Evolutionary conservation across 2,329 filamentous ascomycete genomes (phyloP), one percentile per base, ranked within the genome.

Genomic region (Chaetoscypha palmicola): DNA sequence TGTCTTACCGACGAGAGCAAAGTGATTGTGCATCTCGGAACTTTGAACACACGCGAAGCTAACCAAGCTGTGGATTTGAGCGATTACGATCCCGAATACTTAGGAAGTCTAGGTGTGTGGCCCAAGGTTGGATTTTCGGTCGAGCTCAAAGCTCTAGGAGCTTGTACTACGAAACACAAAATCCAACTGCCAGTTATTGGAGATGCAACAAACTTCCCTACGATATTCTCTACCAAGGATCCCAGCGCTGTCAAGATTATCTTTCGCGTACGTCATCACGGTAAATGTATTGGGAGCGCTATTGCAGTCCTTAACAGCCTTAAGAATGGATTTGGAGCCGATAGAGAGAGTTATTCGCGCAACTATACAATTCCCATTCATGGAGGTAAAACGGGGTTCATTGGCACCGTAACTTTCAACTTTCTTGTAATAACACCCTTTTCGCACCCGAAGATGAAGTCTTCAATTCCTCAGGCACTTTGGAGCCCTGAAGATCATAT

Each of bases 341-440:
- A 32, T 4, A n/a, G 42, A 28, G 42, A 48, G 21, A 48, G 46
- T 23, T 32, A 45, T 16, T 19, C 38, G 26, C 33, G 46, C 20
- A 40, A 48, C 20, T 45, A 45, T 22, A 45, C 46, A 11, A 39
- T 48, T 17, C 46, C 42, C 17, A 23, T 48, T 32, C 38, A 45
- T 20, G 38, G 21, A 35, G 20, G 19, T n/a, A 30, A 28, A 3
- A 14, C 43, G 23, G 41, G 42, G 12, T 33, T 20, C 35, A 42
- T 48, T 24, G 46, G 46, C 2, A 36, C 35, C 9, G 37, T 48
- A 14, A 45, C 46, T 23, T 48, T 48, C 33, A 33, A 43, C 30
- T 48, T 48, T 36, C 33, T 48, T 5, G 23, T 48, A 4, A 26
- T 43, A 11, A 45, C 32, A 20, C 41, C 46, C 4, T 43, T 35